Evolutionary conservation across 306 rosid species (phyloP).

Genomic region (Parietaria judaica): DNA sequence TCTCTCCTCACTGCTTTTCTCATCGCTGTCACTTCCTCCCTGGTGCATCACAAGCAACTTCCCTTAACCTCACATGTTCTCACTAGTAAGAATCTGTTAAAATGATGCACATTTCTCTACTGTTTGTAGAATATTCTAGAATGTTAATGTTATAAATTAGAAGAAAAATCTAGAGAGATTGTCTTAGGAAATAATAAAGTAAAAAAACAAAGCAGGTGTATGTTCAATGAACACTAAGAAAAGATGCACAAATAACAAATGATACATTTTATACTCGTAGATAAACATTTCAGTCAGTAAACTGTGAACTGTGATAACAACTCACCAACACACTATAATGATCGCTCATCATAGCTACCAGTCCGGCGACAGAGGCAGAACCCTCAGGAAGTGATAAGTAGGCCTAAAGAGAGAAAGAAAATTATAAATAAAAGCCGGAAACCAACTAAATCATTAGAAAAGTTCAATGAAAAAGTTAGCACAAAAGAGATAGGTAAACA

Average conservation of each 20-base stretch:
- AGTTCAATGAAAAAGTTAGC: too few species aligned
- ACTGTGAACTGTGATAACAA: not conserved
- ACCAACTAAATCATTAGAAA: not conserved
- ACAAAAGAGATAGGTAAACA: constrained; percentile 5
- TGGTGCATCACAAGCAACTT: constrained; percentile 31
- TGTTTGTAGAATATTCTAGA: too few species aligned
- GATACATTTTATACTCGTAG: not conserved
- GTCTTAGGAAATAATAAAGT: too few species aligned
- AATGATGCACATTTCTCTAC: too few species aligned
- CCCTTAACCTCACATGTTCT: constrained; percentile 23
- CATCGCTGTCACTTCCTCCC: constrained; percentile 91
- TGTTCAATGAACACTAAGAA: not conserved
- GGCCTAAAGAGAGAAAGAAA: constrained; percentile 52
- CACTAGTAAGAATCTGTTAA: not conserved
- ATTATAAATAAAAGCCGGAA: constrained; percentile 1
- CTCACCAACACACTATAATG: constrained; percentile 81
- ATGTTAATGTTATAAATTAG: too few species aligned
- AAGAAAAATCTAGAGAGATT: too few species aligned
- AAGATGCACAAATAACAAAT: not conserved
- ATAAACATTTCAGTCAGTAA: not conserved
- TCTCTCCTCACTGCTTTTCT: constrained; percentile 53
- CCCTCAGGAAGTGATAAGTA: constrained; percentile 99
- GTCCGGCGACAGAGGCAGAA: constrained; percentile 90
- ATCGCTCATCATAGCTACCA: constrained; percentile 92
- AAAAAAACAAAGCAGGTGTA: constrained; percentile 6